Base-by-base conservation (phyloP, 2,329 filamentous ascomycete genomes). In the Fusarium tjaetaba region DNA sequence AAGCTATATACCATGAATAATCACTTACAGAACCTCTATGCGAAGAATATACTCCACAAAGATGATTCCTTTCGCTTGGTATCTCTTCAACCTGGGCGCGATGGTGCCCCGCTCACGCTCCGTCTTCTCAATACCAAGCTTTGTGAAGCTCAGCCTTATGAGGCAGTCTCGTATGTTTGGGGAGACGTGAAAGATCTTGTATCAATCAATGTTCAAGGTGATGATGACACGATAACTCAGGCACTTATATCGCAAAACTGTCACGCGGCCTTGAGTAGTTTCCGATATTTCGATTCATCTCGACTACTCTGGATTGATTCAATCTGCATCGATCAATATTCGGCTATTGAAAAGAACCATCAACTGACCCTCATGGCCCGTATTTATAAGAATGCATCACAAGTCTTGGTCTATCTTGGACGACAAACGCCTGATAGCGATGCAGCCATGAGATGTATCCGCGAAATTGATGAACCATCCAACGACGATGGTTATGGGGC, bases 151-250 rank as follows among this genome's bases (percentile, higher is more conserved):
- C 46, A 30, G 15, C 26, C 14, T 49, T 49, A 49, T 10, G 46
- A 49, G 7, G 46, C 46, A 11, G 26, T 49, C 14, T 49, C 46
- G 4, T 49, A 49, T 16, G 28, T 49, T 16, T 49, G 28, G 46
- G 46, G 46, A 11, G 28, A 49, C 1, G 7, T 30, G 28, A n/a
- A 49, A 5, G 26, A 30, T 11, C 46, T 30, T 16, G 3, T 49
- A 6, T 0, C 28, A 30, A 6, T 30, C 20, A 49, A 9, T 13
- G 14, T 49, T n/a, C 10, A n/a, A 13, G 4, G 10, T 4, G 20
- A 30, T 3, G 10, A 11, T 11, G 20, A n/a, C 1, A n/a, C 1
- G 10, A 4, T 6, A 3, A 49, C 46, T 30, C 28, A 30, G 26
- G 28, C 20, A 11, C 46, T 49, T 16, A 2, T 49, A 11, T n/a